phyloP scores from a whole-genome alignment of 2,329 filamentous ascomycete species.

The Tetracladium maxilliforme region DNA sequence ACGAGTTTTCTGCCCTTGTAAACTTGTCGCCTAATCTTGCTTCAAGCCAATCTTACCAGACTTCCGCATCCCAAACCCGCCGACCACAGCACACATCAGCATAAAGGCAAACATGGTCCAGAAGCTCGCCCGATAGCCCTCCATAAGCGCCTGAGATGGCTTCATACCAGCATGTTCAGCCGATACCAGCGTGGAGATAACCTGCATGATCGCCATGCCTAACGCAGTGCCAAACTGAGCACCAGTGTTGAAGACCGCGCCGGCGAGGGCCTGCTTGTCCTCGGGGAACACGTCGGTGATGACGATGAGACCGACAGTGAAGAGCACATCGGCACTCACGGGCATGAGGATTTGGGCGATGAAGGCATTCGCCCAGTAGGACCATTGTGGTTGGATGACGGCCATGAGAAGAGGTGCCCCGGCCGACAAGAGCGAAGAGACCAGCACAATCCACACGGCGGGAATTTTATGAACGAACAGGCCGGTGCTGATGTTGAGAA shows the following conservation, averaged over 20 bases:
- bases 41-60: conserved; percentile 34
- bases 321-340: conserved; percentile 30
- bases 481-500: conserved; percentile 27
- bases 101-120: conserved; percentile 34
- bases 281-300: conserved; percentile 37
- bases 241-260: conserved; percentile 45
- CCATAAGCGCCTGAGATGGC: conserved; percentile 21
- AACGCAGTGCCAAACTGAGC: conserved; percentile 38
- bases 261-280: conserved; percentile 42
- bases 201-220: conserved; percentile 32
- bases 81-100: conserved; percentile 20
- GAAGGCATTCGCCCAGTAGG: conserved; percentile 35
- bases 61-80: conserved; percentile 25
- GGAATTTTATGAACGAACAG: conserved; percentile 26
- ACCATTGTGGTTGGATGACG: conserved; percentile 26
- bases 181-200: conserved; percentile 29
- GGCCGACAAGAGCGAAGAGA: conserved; percentile 24
- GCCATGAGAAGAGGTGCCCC: conserved; percentile 39
- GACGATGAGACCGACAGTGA: conserved; percentile 38
- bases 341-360: conserved; percentile 26
- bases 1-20: too few species aligned
- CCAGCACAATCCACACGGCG: conserved; percentile 21
- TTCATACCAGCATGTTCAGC: conserved; percentile 15
- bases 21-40: conserved; percentile 18
- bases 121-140: conserved; percentile 34